Evolutionary conservation across 306 rosid species (phyloP).

Genomic region (Mucuna pruriens): DNA sequence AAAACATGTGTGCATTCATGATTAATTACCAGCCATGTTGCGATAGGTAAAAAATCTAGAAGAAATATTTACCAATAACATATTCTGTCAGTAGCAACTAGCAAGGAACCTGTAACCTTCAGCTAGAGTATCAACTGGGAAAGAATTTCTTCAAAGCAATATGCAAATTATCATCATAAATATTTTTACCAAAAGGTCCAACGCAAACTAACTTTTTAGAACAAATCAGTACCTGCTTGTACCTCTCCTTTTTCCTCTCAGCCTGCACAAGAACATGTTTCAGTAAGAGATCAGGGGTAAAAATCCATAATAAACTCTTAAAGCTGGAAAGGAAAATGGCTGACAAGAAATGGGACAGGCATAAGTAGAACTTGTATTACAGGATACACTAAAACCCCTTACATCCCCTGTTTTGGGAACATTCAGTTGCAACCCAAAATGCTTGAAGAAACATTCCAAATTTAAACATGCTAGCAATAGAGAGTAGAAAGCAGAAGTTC

Average conservation of each 20-base stretch:
- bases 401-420: background rate
- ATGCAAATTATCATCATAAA: background rate
- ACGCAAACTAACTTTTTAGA: constrained; percentile 19
- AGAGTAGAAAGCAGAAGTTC: background rate
- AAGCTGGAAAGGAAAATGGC: constrained; percentile 13
- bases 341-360: constrained; percentile 4
- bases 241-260: constrained; percentile 69
- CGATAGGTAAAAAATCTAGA: background rate
- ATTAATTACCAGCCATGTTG: constrained; percentile 14
- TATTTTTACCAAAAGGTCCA: background rate
- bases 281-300: constrained; percentile 25
- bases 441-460: background rate
- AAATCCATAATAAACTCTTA: background rate
- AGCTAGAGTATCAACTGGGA: constrained; percentile 18
- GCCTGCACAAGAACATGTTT: constrained; percentile 57
- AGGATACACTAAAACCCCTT: constrained; percentile 1
- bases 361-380: background rate
- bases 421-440: background rate
- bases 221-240: constrained; percentile 70
- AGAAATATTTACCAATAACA: constrained; percentile 4
- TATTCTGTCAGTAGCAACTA: background rate
- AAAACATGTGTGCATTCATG: constrained; percentile 1
- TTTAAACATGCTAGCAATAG: background rate
- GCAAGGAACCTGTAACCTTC: constrained; percentile 24
- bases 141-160: constrained; percentile 19